Base-by-base conservation (phyloP, 257 asterid genomes). In the Solanum chmielewskii region DNA sequence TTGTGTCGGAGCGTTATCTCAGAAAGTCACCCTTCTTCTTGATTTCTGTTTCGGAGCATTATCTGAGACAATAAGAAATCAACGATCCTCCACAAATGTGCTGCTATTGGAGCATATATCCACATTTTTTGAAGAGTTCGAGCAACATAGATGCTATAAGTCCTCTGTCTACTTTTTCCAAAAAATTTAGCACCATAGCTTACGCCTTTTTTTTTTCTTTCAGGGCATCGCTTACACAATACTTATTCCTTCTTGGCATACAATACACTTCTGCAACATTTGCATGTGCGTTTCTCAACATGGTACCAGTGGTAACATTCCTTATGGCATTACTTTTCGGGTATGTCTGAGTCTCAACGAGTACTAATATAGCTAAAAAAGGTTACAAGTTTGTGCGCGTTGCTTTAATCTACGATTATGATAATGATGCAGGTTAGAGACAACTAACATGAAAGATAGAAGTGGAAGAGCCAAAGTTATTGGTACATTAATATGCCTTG, bases 221-320 rank as follows among this genome's bases (percentile, higher is more conserved):
- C 77, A 95, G 98, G 92, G 97, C 94, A 25, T 91, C 98, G 3
- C 88, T 92, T 45, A 90, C 98, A 13, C 96, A 92, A n/a, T 94
- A 93, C 87, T 88, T 94, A 31, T 95, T 95, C 95, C 97, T 95
- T 85, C 88, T 94, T 9, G 98, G 98, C 4, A 83, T 94, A 78
- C 91, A 94, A 82, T 89, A 94, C 71, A 95, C 98, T 1, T 95
- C 98, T 11, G 97, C 98, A 44, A 92, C 97, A 42, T 94, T 94
- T 89, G 86, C 98, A 0, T 94, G 97, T 59, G 97, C 98, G 73
- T 94, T 93, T 91, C 90, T 91, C 88, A 94, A 94, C 92, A 85
- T 94, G 91, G 96, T 93, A 45, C 98, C 98, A 0, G 94, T 93
- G 7, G 10, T 91, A 69, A 94, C 98, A 37, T 93, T 94, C 75